A percentile compares a stretch with the other conserved stretches of the same genome.
Conservation (phyloP, 148 eudicot species). For the Chenopodium quinoa region DNA sequence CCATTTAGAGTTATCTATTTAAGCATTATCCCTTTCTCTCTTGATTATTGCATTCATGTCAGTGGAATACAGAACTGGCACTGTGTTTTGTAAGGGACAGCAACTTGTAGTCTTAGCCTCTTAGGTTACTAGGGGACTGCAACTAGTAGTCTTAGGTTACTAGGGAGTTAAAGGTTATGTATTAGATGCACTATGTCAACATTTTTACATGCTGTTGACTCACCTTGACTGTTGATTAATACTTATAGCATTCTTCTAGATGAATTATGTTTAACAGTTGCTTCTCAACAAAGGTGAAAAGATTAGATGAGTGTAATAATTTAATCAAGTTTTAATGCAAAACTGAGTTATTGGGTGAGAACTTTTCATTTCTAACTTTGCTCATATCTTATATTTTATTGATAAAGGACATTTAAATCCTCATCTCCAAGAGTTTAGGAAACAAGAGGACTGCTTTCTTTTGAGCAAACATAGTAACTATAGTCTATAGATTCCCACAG, state of each 20-base stretch:
- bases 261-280: background rate
- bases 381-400: background rate
- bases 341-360: background rate
- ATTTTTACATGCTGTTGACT: background rate
- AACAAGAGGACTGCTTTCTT: background rate
- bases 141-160: background rate
- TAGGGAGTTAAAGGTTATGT: background rate
- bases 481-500: background rate
- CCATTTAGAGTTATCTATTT: background rate
- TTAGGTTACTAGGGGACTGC: background rate
- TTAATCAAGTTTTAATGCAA: background rate
- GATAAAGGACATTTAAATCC: background rate
- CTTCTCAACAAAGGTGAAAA: background rate
- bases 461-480: background rate
- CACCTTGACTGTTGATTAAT: background rate
- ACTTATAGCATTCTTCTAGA: background rate
- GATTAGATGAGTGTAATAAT: background rate
- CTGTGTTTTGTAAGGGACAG: background rate
- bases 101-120: no score
- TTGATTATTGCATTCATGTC: background rate
- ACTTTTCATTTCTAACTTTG: no score
- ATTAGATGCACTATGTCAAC: background rate
- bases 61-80: background rate
- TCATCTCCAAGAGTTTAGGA: background rate
- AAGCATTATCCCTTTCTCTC: background rate